Percentiles rank a stretch among this genome's conserved stretches.
phyloP scores from a whole-genome alignment of 345 rosid species.

The Brassica cretica region DNA sequence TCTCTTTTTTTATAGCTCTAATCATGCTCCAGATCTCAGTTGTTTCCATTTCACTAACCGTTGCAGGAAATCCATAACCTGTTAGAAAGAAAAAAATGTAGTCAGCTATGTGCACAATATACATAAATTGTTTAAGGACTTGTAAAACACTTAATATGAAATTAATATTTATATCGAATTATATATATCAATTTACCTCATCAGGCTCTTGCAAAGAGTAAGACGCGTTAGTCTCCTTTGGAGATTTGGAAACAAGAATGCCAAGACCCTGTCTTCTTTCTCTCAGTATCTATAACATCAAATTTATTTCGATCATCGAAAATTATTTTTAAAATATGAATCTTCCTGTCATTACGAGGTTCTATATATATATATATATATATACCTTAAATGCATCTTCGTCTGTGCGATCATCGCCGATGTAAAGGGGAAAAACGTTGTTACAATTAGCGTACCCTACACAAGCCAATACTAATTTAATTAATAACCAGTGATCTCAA shows the following conservation, averaged over 20 bases:
- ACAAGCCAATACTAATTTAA: slow-evolving; percentile 5
- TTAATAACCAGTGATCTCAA: background rate
- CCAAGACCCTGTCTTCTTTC: slow-evolving; percentile 87
- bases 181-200: slow-evolving; percentile 43
- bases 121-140: background rate
- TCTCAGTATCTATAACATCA: slow-evolving; percentile 54
- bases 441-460: slow-evolving; percentile 77
- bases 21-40: slow-evolving; percentile 36
- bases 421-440: slow-evolving; percentile 85
- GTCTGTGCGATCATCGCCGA: slow-evolving; percentile 94
- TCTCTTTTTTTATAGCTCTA: slow-evolving; percentile 14
- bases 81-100: slow-evolving; percentile 5
- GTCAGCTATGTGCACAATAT: background rate
- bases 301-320: background rate
- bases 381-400: slow-evolving; percentile 98
- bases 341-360: slow-evolving; percentile 1
- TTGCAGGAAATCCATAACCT: slow-evolving; percentile 74
- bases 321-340: background rate
- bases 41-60: slow-evolving; percentile 68
- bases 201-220: slow-evolving; percentile 82
- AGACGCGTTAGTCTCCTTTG: slow-evolving; percentile 88
- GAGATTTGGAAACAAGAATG: slow-evolving; percentile 84
- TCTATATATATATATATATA: background rate
- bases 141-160: background rate
- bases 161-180: background rate